These are phyloP conservation scores for Serendipita sp. DNA, from an alignment of 768 basidiomycete species.

Conservation along the genomic window DNA sequence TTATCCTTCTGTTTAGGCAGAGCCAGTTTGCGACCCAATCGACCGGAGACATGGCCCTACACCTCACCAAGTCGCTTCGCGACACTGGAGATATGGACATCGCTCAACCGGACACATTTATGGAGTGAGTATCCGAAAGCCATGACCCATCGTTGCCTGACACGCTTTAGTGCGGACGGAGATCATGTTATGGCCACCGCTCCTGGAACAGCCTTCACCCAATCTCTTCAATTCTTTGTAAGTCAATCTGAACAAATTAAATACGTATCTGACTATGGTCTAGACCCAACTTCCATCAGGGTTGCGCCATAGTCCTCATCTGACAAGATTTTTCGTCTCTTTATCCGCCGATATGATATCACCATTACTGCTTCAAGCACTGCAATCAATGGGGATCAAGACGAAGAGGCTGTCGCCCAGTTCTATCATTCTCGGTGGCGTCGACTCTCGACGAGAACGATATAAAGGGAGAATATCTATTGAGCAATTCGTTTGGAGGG, in stretches of 20 bases:
- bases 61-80: slow-evolving; percentile 52
- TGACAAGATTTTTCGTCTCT: slow-evolving; percentile 68
- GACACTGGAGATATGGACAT: slow-evolving; percentile 60
- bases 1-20: slow-evolving; percentile 30
- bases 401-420: slow-evolving; percentile 12
- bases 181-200: slow-evolving; percentile 46
- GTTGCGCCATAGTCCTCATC: slow-evolving; percentile 50
- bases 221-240: slow-evolving; percentile 68
- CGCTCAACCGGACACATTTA: slow-evolving; percentile 39
- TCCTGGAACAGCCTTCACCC: slow-evolving; percentile 52
- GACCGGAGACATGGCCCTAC: slow-evolving; percentile 42
- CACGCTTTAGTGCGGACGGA: slow-evolving; percentile 26
- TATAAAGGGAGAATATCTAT: slow-evolving; percentile 66
- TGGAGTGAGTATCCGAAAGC: slow-evolving; percentile 19
- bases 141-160: not conserved
- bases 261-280: not conserved
- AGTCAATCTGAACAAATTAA: slow-evolving; percentile 19
- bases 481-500: slow-evolving; percentile 40
- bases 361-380: slow-evolving; percentile 36
- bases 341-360: slow-evolving; percentile 39
- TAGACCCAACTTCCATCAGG: slow-evolving; percentile 77
- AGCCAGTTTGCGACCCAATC: slow-evolving; percentile 49
- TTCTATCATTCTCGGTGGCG: slow-evolving; percentile 37
- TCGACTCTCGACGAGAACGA: slow-evolving; percentile 43
- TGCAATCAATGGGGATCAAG: slow-evolving; percentile 34